Evolutionary conservation across 257 asterid genomes (phyloP).

Genomic region (Capsicum baccatum): DNA sequence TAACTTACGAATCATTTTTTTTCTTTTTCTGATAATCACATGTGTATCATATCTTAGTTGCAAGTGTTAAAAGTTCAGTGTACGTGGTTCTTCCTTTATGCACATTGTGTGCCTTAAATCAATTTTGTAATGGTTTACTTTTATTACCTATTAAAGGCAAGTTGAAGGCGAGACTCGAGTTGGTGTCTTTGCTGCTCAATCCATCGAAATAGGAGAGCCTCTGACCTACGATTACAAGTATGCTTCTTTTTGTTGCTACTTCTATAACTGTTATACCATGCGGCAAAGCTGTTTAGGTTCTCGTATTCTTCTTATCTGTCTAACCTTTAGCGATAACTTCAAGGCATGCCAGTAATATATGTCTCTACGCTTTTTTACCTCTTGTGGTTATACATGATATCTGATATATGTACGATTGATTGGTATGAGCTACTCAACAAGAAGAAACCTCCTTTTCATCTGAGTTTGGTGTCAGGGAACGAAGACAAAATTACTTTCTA

Average conservation of each 20-base stretch:
- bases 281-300: neutral
- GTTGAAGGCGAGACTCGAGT: constrained; percentile 89
- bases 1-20: neutral
- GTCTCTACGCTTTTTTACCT: neutral
- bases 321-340: neutral
- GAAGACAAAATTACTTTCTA: neutral
- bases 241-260: constrained; percentile 33
- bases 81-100: neutral
- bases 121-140: constrained; percentile 31
- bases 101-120: neutral
- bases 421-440: neutral
- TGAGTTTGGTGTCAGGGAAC: neutral
- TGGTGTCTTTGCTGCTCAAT: constrained; percentile 85
- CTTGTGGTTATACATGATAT: neutral
- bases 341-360: neutral
- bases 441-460: constrained; percentile 10
- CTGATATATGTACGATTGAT: neutral
- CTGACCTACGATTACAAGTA: constrained; percentile 93
- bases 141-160: constrained; percentile 59
- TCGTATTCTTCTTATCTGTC: neutral
- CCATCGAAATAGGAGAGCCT: constrained; percentile 80
- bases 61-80: neutral
- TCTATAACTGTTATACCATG: constrained; percentile 24
- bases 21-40: neutral
- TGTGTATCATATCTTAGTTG: neutral